Evolutionary conservation across 306 rosid genomes (phyloP), one percentile per base, ranked within the genome.

Genomic region (Rosa lucieae): DNA sequence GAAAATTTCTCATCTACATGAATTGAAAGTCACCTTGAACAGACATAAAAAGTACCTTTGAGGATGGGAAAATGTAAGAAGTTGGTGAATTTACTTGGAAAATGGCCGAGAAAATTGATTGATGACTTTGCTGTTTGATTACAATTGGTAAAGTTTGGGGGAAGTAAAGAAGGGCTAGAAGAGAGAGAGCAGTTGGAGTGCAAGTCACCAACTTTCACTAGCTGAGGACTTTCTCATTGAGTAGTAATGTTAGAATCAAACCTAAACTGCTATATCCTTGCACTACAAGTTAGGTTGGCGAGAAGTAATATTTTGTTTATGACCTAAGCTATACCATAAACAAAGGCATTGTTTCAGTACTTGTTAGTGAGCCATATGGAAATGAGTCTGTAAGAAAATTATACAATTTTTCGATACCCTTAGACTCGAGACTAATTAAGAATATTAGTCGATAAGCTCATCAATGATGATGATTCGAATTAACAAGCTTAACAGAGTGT

Each of bases 121-220:
- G 74, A 62, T 77, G 77, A 75, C 32, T 2, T 74, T 70, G 39
- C 15, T 70, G 8, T 56, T 46, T 21, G 4, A 56, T 56, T n/a
- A 32, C 65, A 58, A 65, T 55, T 42, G 83, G 79, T 73, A 65
- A 81, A 72, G 12, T 48, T 78, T 83, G 63, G 62, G 70, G 73
- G 10, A 74, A 67, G 11, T 6, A 14, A 12, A 17, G 52, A 79
- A 78, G 59, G 70, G 77, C 81, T 73, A 65, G 39, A 56, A 76
- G 79, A 75, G 79, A 67, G 51, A 67, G 51, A 67, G 17, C 81
- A 65, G 94, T 87, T 89, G 89, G 84, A 76, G 70, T 81, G 76
- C 77, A 86, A 86, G 90, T 79, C 90, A 90, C 89, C 97, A 79
- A 92, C 89, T 86, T 73, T 56, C 73, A 63, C 52, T 67, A 11